Conservation (phyloP, 2,329 filamentous ascomycete genomes). For the Trichoderma hamatum region DNA sequence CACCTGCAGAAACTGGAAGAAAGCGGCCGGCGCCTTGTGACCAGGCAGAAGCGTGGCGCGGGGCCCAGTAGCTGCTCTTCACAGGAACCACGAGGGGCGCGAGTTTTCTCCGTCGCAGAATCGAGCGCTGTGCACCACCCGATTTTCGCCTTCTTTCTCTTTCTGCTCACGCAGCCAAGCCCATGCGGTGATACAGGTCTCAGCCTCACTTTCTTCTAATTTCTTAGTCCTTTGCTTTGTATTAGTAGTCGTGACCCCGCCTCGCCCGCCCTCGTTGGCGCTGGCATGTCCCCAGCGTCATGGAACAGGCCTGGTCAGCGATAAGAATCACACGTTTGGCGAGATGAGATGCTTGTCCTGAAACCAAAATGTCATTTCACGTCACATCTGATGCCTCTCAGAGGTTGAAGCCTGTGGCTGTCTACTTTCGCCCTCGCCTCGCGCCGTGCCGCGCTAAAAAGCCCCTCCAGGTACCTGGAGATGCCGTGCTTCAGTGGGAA, state of each 20-base stretch:
- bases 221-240: background rate
- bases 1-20: slow-evolving; percentile 25
- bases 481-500: background rate
- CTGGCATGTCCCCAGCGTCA: slow-evolving; percentile 2
- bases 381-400: background rate
- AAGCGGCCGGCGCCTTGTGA: slow-evolving; percentile 28
- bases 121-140: background rate
- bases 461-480: slow-evolving; percentile 3
- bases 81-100: slow-evolving; percentile 27
- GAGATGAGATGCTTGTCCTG: background rate
- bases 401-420: background rate
- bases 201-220: slow-evolving; percentile 21
- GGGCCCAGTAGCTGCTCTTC: slow-evolving; percentile 13
- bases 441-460: slow-evolving; percentile 22
- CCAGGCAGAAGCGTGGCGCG: slow-evolving; percentile 27
- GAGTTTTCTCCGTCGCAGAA: background rate
- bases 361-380: background rate
- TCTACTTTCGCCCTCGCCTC: slow-evolving; percentile 8
- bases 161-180: background rate
- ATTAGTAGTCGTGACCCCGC: background rate
- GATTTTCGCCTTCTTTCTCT: background rate
- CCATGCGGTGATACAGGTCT: slow-evolving; percentile 10
- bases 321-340: background rate
- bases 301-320: background rate
- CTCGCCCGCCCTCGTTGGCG: background rate